These are phyloP conservation scores for Colletotrichum viniferum DNA, from an alignment of 2,329 filamentous ascomycete genomes.

Conservation along the genomic window DNA sequence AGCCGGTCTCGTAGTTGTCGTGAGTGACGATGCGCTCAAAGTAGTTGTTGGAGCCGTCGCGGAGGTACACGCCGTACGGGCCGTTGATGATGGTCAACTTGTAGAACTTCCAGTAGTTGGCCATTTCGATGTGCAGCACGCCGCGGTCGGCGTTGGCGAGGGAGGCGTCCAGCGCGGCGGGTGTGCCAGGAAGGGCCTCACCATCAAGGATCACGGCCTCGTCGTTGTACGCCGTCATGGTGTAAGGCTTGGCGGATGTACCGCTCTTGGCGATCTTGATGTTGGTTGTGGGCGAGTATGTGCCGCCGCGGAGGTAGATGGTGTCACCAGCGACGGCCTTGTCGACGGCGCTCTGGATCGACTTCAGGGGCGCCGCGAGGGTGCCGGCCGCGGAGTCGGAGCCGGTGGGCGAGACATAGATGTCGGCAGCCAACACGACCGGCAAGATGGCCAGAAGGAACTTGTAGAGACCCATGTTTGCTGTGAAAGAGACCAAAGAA, in stretches of 20 bases:
- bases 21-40: slow-evolving; percentile 39
- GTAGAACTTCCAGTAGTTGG: slow-evolving; percentile 40
- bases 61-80: slow-evolving; percentile 40
- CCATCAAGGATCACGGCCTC: slow-evolving; percentile 53
- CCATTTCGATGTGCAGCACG: slow-evolving; percentile 49
- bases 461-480: slow-evolving; percentile 18
- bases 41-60: slow-evolving; percentile 40
- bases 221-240: slow-evolving; percentile 42
- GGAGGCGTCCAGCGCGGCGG: slow-evolving; percentile 41
- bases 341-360: slow-evolving; percentile 51
- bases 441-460: slow-evolving; percentile 19
- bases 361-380: slow-evolving; percentile 43
- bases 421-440: slow-evolving; percentile 31
- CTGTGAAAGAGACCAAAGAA: neutral
- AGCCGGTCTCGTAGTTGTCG: slow-evolving; percentile 42
- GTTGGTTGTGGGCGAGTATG: slow-evolving; percentile 48
- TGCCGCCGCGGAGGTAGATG: slow-evolving; percentile 35
- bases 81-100: slow-evolving; percentile 41
- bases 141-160: slow-evolving; percentile 47
- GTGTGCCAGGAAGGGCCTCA: slow-evolving; percentile 43
- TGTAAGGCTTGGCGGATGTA: slow-evolving; percentile 42
- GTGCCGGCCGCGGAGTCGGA: slow-evolving; percentile 41
- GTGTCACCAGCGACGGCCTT: slow-evolving; percentile 49
- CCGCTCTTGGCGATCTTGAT: slow-evolving; percentile 52
- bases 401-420: slow-evolving; percentile 51